Percentiles rank a stretch among this genome's conserved stretches.
Conservation (phyloP, 176 grass and related monocot species). For the Ensete glaucum region DNA sequence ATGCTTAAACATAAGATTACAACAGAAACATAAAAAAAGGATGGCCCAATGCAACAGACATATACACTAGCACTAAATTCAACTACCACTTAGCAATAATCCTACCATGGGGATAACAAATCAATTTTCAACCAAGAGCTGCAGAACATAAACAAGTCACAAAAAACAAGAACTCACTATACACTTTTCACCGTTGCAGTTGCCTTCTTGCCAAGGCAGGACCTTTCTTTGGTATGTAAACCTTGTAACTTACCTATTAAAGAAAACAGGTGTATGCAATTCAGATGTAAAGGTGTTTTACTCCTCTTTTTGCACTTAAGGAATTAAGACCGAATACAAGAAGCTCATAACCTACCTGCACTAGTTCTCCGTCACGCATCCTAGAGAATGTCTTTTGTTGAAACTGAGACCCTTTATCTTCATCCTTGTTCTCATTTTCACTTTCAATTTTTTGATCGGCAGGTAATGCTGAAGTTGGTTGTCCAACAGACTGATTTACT, state of each 20-base stretch:
- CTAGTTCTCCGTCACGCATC: constrained; percentile 74
- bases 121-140: not conserved
- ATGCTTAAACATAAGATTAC: not conserved
- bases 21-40: not conserved
- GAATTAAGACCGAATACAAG: not conserved
- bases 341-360: constrained; percentile 46
- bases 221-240: constrained; percentile 80
- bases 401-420: constrained; percentile 38
- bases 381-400: constrained; percentile 89
- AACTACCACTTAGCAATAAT: not conserved
- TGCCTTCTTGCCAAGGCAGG: constrained; percentile 63
- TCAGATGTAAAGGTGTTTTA: not conserved
- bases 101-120: not conserved
- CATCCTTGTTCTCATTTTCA: not conserved
- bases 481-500: not conserved
- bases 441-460: not conserved
- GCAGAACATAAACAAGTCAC: not conserved
- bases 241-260: constrained; percentile 87
- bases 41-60: not conserved
- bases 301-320: not conserved
- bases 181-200: constrained; percentile 43
- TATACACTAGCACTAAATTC: not conserved
- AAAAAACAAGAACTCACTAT: not conserved
- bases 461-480: not conserved
- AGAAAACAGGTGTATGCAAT: not conserved